Conservation (phyloP, 2,329 filamentous ascomycete genomes). For the Aspergillus floridensis region DNA sequence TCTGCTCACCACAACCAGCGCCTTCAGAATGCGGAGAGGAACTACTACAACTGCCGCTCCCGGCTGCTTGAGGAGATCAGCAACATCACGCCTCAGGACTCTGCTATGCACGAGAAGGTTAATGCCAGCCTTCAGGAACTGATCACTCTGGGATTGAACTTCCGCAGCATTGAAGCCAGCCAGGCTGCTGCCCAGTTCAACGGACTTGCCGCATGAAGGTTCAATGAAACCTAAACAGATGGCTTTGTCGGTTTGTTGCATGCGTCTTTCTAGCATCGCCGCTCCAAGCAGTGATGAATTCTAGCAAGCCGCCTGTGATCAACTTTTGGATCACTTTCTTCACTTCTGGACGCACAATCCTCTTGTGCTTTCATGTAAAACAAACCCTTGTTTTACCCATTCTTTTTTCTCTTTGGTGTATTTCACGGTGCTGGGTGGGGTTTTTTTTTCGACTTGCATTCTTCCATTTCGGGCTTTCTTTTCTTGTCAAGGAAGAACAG, state of each 20-base stretch:
- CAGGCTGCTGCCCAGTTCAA: constrained; percentile 37
- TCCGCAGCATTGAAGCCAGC: constrained; percentile 43
- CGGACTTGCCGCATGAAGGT: constrained; percentile 34
- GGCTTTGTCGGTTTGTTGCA: neutral
- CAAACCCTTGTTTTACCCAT: neutral
- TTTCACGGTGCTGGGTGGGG: constrained; percentile 1
- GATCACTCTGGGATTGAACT: constrained; percentile 43
- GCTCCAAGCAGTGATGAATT: neutral
- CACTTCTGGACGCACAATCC: neutral
- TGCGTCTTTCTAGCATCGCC: neutral
- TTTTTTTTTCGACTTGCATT: constrained; percentile 1
- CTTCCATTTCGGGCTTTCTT: neutral
- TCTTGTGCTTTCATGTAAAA: neutral
- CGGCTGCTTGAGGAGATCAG: constrained; percentile 40
- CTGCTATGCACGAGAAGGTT: constrained; percentile 43
- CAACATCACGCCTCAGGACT: constrained; percentile 41
- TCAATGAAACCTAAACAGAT: neutral
- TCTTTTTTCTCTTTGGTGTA: neutral
- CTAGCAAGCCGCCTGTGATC: neutral
- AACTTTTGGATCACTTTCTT: neutral
- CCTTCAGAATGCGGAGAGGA: constrained; percentile 43
- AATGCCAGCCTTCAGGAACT: constrained; percentile 46
- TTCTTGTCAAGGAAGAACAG: neutral
- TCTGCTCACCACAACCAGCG: constrained; percentile 38
- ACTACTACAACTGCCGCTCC: constrained; percentile 42